phyloP scores from a whole-genome alignment of 495 filamentous ascomycete genomes.

The Aspergillus mulundensis region DNA sequence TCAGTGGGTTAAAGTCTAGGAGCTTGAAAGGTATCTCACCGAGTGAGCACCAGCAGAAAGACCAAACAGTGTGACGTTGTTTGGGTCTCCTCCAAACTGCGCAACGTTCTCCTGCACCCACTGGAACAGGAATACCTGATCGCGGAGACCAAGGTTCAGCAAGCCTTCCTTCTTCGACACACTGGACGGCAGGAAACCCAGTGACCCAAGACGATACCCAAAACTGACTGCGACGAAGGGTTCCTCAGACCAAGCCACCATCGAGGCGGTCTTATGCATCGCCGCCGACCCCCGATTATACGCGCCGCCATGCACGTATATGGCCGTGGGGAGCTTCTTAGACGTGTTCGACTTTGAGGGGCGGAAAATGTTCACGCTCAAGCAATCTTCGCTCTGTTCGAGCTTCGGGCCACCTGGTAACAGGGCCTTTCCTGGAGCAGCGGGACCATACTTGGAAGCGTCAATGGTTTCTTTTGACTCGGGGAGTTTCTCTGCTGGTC shows the following conservation, averaged over 20 bases:
- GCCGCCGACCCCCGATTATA: conserved; percentile 33
- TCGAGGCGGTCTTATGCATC: conserved; percentile 41
- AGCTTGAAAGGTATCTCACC: conserved; percentile 24
- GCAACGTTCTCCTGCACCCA: conserved; percentile 60
- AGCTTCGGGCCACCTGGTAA: conserved; percentile 14
- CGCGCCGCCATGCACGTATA: conserved; percentile 47
- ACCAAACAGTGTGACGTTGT: conserved; percentile 62
- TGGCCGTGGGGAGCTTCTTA: conserved; percentile 52
- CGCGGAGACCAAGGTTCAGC: conserved; percentile 60
- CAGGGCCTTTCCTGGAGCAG: conserved; percentile 26
- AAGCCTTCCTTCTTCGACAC: conserved; percentile 49
- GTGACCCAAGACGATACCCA: conserved; percentile 55
- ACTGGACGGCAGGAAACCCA: conserved; percentile 58
- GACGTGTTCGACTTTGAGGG: conserved; percentile 24
- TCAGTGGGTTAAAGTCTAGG: background rate
- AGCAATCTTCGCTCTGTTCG: conserved; percentile 45
- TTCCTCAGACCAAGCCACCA: conserved; percentile 52
- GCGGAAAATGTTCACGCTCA: conserved; percentile 51
- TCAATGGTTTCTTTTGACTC: conserved; percentile 32
- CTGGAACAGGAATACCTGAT: conserved; percentile 54
- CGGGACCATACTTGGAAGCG: conserved; percentile 36
- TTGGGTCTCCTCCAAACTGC: conserved; percentile 56
- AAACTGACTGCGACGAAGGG: conserved; percentile 59
- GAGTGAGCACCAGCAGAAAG: conserved; percentile 61
- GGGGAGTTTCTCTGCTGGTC: conserved; percentile 38